Evolutionary conservation across 2,329 filamentous ascomycete genomes (phyloP).

Genomic region (Coleophoma crateriformis): DNA sequence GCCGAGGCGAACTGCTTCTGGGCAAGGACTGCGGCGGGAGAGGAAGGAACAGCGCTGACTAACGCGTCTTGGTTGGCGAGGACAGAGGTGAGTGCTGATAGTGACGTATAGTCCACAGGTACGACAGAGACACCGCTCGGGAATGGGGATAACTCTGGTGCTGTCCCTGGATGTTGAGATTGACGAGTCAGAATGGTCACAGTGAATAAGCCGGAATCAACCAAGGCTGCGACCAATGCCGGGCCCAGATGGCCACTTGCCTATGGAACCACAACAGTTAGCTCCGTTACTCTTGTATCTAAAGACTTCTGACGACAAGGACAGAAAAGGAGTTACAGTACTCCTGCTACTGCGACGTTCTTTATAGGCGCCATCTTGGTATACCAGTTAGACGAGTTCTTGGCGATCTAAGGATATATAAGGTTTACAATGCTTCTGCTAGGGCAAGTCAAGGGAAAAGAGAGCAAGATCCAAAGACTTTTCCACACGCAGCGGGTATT

Average conservation of each 20-base stretch:
- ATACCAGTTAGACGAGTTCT: no score
- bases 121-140: conserved; percentile 31
- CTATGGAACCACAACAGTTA: background rate
- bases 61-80: conserved; percentile 51
- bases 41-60: conserved; percentile 36
- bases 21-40: conserved; percentile 32
- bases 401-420: no score
- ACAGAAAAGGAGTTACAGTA: background rate
- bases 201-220: conserved; percentile 24
- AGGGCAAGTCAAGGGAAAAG: no score
- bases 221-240: conserved; percentile 2
- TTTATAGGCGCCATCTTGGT: background rate
- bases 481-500: no score
- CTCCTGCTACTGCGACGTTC: background rate
- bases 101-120: conserved; percentile 35
- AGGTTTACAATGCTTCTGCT: no score
- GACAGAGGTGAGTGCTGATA: conserved; percentile 33
- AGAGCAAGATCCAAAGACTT: no score
- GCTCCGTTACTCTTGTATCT: background rate
- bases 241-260: conserved; percentile 7
- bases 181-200: conserved; percentile 39
- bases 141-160: conserved; percentile 26
- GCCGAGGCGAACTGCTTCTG: conserved; percentile 46
- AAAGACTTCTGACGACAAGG: background rate
- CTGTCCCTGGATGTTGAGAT: background rate